phyloP scores from a whole-genome alignment of 1,139 yeast genomes.

The Dujonia santamariae region DNA sequence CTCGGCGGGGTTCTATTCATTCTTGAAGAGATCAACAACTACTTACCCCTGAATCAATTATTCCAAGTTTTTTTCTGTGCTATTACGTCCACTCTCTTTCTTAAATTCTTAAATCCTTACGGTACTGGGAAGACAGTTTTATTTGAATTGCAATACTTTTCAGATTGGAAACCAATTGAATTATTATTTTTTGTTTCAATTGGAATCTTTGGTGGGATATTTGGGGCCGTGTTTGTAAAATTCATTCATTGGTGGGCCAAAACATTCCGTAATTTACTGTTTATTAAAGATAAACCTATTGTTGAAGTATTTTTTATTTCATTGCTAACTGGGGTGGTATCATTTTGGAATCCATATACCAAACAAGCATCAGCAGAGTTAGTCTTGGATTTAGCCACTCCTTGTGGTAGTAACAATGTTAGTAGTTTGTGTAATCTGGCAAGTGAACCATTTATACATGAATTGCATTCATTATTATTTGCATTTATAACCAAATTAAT shows the following conservation, averaged over 20 bases:
- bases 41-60: conserved; percentile 55
- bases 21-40: conserved; percentile 62
- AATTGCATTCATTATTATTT: conserved; percentile 31
- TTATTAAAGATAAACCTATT: conserved; percentile 40
- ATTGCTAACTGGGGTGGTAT: conserved; percentile 44
- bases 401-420: conserved; percentile 35
- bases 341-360: conserved; percentile 54
- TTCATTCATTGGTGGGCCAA: conserved; percentile 52
- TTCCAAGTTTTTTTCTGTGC: conserved; percentile 63
- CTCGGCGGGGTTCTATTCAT: conserved; percentile 67
- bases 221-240: conserved; percentile 54
- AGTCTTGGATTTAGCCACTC: conserved; percentile 50
- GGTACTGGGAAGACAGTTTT: conserved; percentile 62
- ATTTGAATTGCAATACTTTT: conserved; percentile 52
- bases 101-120: conserved; percentile 58
- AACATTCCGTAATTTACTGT: conserved; percentile 30
- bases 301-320: conserved; percentile 50
- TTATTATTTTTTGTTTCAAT: conserved; percentile 45
- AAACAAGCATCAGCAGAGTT: conserved; percentile 54
- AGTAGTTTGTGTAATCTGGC: conserved; percentile 42
- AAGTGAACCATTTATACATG: conserved; percentile 25
- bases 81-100: conserved; percentile 52
- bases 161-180: conserved; percentile 56
- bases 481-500: conserved; percentile 48
- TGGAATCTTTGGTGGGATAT: conserved; percentile 57